phyloP scores from a whole-genome alignment of 257 asterid species.

The Orobanche coerulescens region DNA sequence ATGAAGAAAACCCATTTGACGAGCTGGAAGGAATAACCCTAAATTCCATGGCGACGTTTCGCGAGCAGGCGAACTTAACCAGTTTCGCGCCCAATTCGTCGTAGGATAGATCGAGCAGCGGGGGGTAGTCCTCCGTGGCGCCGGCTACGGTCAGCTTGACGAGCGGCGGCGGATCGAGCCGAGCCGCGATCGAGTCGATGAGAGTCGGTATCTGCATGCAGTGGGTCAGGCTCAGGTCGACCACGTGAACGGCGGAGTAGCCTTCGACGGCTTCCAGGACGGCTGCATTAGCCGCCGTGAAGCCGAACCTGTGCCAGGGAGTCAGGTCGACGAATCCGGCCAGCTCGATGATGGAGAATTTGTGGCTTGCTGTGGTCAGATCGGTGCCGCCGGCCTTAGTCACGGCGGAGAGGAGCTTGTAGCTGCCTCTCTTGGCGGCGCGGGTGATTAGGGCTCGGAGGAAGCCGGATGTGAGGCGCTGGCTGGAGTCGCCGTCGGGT shows the following conservation, averaged over 20 bases:
- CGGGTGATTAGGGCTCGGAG: slow-evolving; percentile 85
- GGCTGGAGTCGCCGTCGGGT: slow-evolving; percentile 89
- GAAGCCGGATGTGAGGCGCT: slow-evolving; percentile 82
- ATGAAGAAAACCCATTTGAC: slow-evolving; percentile 51
- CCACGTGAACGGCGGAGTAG: slow-evolving; percentile 53
- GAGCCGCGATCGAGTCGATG: slow-evolving; percentile 56
- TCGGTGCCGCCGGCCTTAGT: slow-evolving; percentile 37
- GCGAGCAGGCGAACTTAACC: slow-evolving; percentile 66
- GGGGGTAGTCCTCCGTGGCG: slow-evolving; percentile 57
- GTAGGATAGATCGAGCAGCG: slow-evolving; percentile 68
- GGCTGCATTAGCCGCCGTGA: slow-evolving; percentile 82
- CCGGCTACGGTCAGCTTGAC: slow-evolving; percentile 71
- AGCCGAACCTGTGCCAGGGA: slow-evolving; percentile 97
- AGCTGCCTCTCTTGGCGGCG: slow-evolving; percentile 53
- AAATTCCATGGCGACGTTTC: slow-evolving; percentile 59
- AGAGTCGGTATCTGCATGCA: slow-evolving; percentile 98
- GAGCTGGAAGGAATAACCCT: slow-evolving; percentile 49
- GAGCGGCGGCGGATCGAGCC: slow-evolving; percentile 59
- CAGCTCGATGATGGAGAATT: slow-evolving; percentile 70
- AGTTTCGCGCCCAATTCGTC: slow-evolving; percentile 67
- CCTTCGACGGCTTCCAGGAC: slow-evolving; percentile 73
- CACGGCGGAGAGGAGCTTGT: slow-evolving; percentile 55
- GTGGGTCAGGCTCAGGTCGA: slow-evolving; percentile 74
- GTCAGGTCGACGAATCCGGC: slow-evolving; percentile 83
- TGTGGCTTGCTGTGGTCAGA: slow-evolving; percentile 36